Percentiles rank a stretch among this genome's conserved stretches.
These are phyloP conservation scores for Harringtonia aguacate DNA, from an alignment of 2,329 filamentous ascomycete genomes.

Conservation along the genomic window DNA sequence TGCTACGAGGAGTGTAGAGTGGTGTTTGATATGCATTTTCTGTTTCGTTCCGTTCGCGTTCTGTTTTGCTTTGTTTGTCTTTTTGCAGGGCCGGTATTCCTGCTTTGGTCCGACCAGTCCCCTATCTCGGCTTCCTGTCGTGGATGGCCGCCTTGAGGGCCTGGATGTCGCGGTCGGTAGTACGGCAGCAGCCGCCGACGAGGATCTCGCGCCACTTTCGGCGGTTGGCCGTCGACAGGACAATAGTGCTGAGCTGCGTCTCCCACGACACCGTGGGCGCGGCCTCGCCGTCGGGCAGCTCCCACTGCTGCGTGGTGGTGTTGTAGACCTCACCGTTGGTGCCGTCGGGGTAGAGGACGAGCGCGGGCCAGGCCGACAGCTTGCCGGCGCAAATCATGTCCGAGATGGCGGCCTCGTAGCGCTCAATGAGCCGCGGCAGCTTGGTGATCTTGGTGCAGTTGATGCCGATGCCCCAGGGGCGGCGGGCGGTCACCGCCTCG, in stretches of 20 bases:
- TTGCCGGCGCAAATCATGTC: slow-evolving; percentile 23
- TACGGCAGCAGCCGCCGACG: slow-evolving; percentile 43
- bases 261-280: slow-evolving; percentile 32
- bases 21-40: too few relatives aligned
- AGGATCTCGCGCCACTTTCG: slow-evolving; percentile 34
- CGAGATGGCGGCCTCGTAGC: slow-evolving; percentile 39
- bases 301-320: slow-evolving; percentile 51
- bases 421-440: slow-evolving; percentile 40
- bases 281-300: slow-evolving; percentile 22
- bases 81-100: too few relatives aligned
- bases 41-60: too few relatives aligned
- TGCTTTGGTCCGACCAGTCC: too few relatives aligned
- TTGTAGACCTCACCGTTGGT: slow-evolving; percentile 60
- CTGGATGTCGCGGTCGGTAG: slow-evolving; percentile 21
- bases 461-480: slow-evolving; percentile 53
- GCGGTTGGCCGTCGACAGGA: slow-evolving; percentile 22
- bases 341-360: slow-evolving; percentile 59
- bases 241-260: slow-evolving; percentile 28
- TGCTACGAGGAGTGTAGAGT: too few relatives aligned
- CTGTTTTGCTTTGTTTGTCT: neutral
- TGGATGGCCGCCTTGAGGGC: neutral
- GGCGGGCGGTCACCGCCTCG: neutral
- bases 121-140: neutral
- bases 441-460: slow-evolving; percentile 60
- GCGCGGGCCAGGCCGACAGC: slow-evolving; percentile 31